Base-by-base conservation (phyloP, 1,139 yeast species). In the Pichia sorboxylosa region DNA sequence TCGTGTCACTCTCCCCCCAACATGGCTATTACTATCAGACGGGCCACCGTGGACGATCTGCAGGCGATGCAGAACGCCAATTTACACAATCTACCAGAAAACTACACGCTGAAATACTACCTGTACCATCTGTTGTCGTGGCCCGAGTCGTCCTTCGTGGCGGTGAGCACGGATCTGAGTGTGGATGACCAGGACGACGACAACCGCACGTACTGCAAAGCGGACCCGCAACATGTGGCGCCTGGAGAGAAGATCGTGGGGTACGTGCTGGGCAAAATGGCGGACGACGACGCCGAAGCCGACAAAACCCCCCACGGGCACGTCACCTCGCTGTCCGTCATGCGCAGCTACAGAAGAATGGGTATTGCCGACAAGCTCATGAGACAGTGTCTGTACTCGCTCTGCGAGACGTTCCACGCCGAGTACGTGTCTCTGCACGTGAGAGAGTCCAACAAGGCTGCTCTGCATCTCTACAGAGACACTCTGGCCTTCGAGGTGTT, bases 91-190 rank as follows among this genome's bases (percentile, higher is more conserved):
- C 64, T 90, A 44, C 98, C 99, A 4, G 99, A 90, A 55, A 90
- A 90, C 58, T 90, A 90, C 54, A 80, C 81, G 45, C 63, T 87
- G 58, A 87, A 87, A 58, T 90, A 87, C 58, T 90, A 87, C 57
- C 70, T 92, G 69, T 90, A 90, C 56, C 99, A 90, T 56, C 70
- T 85, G 14, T 62, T 87, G 36, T 79, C 96, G 27, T 90, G 98
- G 98, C 98, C 99, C 2, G 95, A 90, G 55, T 93, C 94, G 6
- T 83, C 95, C 31, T 90, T 78, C 61, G 98, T 90, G 23, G 98
- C 98, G 17, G 79, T 92, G 1, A 82, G 92, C 1, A 74, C 69
- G 2, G 69, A 64, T 33, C 36, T 26, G 5, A 55, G 51, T 14
- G 57, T 51, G 8, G 52, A 47, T 11, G 53, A 48, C 7, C 51